A percentile compares a stretch with the other conserved stretches of the same genome.
These are phyloP conservation scores for Beta macrorhiza DNA, from an alignment of 179 eudicot species.

Conservation along the genomic window DNA sequence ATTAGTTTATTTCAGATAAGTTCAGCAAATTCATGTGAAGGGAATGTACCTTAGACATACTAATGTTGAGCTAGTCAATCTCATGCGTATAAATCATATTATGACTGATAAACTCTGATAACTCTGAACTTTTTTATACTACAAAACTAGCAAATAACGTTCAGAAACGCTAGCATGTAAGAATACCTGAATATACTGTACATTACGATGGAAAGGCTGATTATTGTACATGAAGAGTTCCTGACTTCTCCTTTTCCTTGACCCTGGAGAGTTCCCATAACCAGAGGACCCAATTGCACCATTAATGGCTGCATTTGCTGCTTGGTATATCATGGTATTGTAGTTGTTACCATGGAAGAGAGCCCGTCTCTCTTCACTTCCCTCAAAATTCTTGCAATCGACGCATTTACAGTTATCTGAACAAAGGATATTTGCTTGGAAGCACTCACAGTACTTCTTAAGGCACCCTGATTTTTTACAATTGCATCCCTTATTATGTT, in stretches of 20 bases:
- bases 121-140: too few species aligned
- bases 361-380: constrained; percentile 62
- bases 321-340: constrained; percentile 40
- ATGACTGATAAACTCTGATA: not conserved
- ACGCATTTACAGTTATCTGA: constrained; percentile 67
- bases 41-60: not conserved
- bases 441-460: constrained; percentile 78
- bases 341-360: constrained; percentile 35
- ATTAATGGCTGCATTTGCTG: constrained; percentile 50
- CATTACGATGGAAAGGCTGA: constrained; percentile 25
- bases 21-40: too few species aligned
- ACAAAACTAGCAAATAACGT: not conserved
- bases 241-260: constrained; percentile 45
- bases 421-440: constrained; percentile 67
- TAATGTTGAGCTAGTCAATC: not conserved
- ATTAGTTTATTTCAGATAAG: too few species aligned
- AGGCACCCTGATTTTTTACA: constrained; percentile 73
- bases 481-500: constrained; percentile 71
- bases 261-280: constrained; percentile 34
- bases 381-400: constrained; percentile 72
- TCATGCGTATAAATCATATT: not conserved
- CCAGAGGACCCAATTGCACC: constrained; percentile 48
- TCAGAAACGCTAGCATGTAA: not conserved
- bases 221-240: constrained; percentile 28
- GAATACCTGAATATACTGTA: constrained; percentile 37